Percentiles rank a stretch among this genome's conserved stretches.
Conservation (phyloP, 352 stramenopile genomes). For the Phytophthora chlamydospora region DNA sequence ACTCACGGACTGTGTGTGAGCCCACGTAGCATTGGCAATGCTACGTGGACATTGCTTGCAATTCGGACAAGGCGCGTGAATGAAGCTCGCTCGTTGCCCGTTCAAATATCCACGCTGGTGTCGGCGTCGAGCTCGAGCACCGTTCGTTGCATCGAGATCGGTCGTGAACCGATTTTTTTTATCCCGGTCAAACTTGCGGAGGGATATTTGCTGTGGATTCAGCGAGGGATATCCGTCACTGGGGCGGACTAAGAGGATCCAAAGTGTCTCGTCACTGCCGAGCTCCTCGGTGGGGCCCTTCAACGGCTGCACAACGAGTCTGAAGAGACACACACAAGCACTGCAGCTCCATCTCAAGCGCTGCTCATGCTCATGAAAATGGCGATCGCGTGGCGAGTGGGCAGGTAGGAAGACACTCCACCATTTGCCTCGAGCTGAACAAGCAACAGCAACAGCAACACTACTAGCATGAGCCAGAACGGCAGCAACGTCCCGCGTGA, state of each 20-base stretch:
- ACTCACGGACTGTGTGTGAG: constrained; percentile 7
- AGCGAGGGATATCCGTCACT: constrained; percentile 15
- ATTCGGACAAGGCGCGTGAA: constrained; percentile 1
- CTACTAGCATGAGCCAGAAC: constrained; percentile 25
- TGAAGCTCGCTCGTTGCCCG: constrained; percentile 7
- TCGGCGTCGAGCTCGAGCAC: background rate
- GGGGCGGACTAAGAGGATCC: background rate
- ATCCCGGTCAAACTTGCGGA: background rate
- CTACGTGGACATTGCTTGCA: too few relatives aligned
- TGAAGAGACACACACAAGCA: background rate
- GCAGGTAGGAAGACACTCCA: constrained; percentile 16
- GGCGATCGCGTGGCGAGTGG: background rate
- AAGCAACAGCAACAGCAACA: constrained; percentile 13
- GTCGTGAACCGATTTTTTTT: background rate
- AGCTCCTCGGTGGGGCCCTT: background rate
- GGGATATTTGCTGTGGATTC: constrained; percentile 25
- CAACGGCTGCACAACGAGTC: background rate
- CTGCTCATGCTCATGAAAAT: constrained; percentile 6
- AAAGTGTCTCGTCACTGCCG: constrained; percentile 12
- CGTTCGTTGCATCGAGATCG: too few relatives aligned
- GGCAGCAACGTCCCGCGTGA: constrained; percentile 28
- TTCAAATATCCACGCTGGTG: constrained; percentile 18
- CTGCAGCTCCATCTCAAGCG: constrained; percentile 9
- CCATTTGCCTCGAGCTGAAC: constrained; percentile 31
- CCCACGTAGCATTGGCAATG: too few relatives aligned